Percentiles rank a stretch among this genome's conserved stretches.
These are phyloP conservation scores for Globisporangium carolinianum DNA, from an alignment of 352 stramenopile genomes.

Conservation along the genomic window DNA sequence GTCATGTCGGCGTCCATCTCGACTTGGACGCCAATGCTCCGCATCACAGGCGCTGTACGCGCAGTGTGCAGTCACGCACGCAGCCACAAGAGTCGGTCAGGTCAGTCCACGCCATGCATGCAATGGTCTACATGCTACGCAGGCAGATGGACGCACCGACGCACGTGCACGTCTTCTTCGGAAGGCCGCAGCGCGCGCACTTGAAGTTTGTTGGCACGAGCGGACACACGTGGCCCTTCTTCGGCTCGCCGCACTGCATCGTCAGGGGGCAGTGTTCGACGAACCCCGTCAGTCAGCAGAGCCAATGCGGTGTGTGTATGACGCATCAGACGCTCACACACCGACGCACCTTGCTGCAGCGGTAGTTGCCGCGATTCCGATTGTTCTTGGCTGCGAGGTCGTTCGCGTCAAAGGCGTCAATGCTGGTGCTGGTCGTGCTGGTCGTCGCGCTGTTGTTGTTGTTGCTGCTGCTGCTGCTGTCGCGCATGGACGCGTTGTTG, in stretches of 20 bases:
- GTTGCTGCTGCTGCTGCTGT: neutral
- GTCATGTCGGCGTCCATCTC: conserved; percentile 84
- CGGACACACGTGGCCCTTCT: conserved; percentile 83
- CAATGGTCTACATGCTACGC: neutral
- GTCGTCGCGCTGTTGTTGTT: conserved; percentile 7
- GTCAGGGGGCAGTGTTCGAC: too few species aligned
- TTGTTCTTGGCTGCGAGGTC: conserved; percentile 50
- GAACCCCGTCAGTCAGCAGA: too few species aligned
- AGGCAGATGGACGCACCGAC: conserved; percentile 26
- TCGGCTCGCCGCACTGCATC: conserved; percentile 68
- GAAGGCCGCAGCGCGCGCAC: conserved; percentile 61
- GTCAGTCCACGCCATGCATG: too few species aligned
- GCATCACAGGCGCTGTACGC: conserved; percentile 38
- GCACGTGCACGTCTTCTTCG: conserved; percentile 75
- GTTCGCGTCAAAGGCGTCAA: conserved; percentile 21
- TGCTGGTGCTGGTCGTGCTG: conserved; percentile 3
- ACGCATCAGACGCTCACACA: neutral
- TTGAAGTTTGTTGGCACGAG: conserved; percentile 81
- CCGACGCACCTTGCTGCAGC: conserved; percentile 70
- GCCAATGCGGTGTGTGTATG: neutral
- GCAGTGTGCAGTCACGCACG: too few species aligned
- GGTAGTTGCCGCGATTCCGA: conserved; percentile 81
- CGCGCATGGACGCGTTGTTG: neutral
- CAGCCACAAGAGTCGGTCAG: neutral
- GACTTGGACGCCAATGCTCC: conserved; percentile 63